Conservation (phyloP, 495 filamentous ascomycete species). For the Margaritispora aquatica region DNA sequence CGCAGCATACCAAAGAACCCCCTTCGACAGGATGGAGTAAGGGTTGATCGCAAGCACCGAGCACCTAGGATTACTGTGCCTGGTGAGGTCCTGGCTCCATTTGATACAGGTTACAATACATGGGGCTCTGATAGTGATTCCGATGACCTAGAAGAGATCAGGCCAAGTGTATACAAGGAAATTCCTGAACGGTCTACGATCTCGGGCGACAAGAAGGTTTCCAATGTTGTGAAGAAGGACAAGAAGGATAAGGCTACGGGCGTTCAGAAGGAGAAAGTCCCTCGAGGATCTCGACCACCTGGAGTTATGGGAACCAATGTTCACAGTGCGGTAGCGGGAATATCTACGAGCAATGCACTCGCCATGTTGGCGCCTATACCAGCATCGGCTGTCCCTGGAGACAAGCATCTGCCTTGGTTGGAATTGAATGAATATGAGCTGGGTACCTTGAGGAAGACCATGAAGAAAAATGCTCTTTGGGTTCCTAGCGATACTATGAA, state of each 20-base stretch:
- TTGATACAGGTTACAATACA: slow-evolving; percentile 46
- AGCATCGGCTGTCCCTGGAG: slow-evolving; percentile 66
- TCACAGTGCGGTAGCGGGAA: slow-evolving; percentile 47
- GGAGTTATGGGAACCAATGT: slow-evolving; percentile 48
- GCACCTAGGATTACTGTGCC: slow-evolving; percentile 47
- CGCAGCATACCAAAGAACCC: slow-evolving; percentile 55
- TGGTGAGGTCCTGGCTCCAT: slow-evolving; percentile 52
- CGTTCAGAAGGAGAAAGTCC: slow-evolving; percentile 39
- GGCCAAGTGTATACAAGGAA: not conserved
- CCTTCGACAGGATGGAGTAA: slow-evolving; percentile 51
- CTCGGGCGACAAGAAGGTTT: slow-evolving; percentile 6
- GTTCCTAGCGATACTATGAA: slow-evolving; percentile 96
- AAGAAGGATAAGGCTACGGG: slow-evolving; percentile 8
- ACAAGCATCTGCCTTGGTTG: slow-evolving; percentile 79
- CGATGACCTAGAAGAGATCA: slow-evolving; percentile 32
- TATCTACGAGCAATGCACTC: slow-evolving; percentile 79
- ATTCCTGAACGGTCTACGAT: slow-evolving; percentile 9
- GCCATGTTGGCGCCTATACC: slow-evolving; percentile 74
- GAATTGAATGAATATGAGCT: slow-evolving; percentile 88
- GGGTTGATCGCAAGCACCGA: slow-evolving; percentile 22
- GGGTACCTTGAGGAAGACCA: slow-evolving; percentile 82
- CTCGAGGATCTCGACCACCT: slow-evolving; percentile 35
- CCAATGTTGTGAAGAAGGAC: slow-evolving; percentile 34
- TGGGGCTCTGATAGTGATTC: slow-evolving; percentile 39
- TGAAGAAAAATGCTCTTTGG: slow-evolving; percentile 99